phyloP scores from a whole-genome alignment of 768 basidiomycete species.

The Ramaria sp. region DNA sequence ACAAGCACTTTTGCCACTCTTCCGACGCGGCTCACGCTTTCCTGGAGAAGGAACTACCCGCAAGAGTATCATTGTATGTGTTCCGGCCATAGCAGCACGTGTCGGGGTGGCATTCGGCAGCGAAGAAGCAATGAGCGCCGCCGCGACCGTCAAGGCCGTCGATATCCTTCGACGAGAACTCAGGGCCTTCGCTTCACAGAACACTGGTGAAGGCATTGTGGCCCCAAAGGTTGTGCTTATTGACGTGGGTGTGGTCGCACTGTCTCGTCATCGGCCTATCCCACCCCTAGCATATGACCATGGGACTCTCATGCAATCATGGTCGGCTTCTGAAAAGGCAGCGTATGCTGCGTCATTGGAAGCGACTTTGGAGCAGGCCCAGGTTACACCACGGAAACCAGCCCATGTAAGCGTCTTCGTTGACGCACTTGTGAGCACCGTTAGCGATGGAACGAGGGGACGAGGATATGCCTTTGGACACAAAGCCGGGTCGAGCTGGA shows the following conservation, averaged over 20 bases:
- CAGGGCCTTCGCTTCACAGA: slow-evolving; percentile 41
- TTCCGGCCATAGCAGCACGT: slow-evolving; percentile 61
- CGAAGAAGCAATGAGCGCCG: slow-evolving; percentile 67
- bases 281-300: slow-evolving; percentile 22
- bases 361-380: slow-evolving; percentile 17
- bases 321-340: slow-evolving; percentile 64
- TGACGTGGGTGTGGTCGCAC: slow-evolving; percentile 45
- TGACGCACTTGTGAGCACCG: slow-evolving; percentile 44
- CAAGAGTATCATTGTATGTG: slow-evolving; percentile 54
- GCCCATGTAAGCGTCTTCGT: slow-evolving; percentile 50
- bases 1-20: slow-evolving; percentile 64
- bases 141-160: slow-evolving; percentile 56
- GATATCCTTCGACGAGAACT: slow-evolving; percentile 72
- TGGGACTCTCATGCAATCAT: slow-evolving; percentile 46
- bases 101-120: slow-evolving; percentile 60
- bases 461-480: slow-evolving; percentile 15
- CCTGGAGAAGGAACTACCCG: slow-evolving; percentile 30
- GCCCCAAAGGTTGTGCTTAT: slow-evolving; percentile 60
- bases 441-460: slow-evolving; percentile 40
- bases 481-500: slow-evolving; percentile 14
- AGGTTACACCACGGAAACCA: slow-evolving; percentile 31
- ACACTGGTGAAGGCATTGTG: slow-evolving; percentile 42
- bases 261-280: slow-evolving; percentile 16
- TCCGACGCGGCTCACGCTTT: slow-evolving; percentile 49
- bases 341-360: slow-evolving; percentile 65